These are phyloP conservation scores for Antrodiella citrinella DNA, from an alignment of 768 basidiomycete genomes.

Conservation along the genomic window DNA sequence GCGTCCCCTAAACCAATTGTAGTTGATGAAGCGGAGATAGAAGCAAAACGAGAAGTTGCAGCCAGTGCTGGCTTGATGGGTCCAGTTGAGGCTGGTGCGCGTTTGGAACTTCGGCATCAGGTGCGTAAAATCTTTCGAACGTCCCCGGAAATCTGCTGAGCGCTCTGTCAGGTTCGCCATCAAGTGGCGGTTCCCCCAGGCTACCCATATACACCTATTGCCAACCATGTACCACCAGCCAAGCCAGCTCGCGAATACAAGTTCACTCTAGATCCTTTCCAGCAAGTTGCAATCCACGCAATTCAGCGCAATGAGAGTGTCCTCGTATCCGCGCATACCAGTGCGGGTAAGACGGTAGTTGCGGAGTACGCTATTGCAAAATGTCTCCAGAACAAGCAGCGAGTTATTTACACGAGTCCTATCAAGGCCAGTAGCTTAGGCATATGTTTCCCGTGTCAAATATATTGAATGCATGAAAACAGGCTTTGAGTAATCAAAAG, in stretches of 20 bases:
- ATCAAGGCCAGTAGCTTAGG: conserved; percentile 73
- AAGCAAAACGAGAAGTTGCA: conserved; percentile 86
- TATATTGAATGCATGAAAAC: conserved; percentile 16
- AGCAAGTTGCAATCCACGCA: conserved; percentile 86
- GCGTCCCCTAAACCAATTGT: conserved; percentile 65
- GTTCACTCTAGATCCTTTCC: conserved; percentile 96
- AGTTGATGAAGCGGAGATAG: conserved; percentile 91
- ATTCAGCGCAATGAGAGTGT: conserved; percentile 98
- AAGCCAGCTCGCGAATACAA: conserved; percentile 92
- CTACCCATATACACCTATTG: conserved; percentile 86
- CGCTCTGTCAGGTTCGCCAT: conserved; percentile 66
- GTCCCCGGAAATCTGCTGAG: background rate
- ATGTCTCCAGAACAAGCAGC: conserved; percentile 85
- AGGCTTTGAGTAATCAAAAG: conserved; percentile 99
- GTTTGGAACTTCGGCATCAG: conserved; percentile 77
- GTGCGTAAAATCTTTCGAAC: conserved; percentile 26
- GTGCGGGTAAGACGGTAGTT: conserved; percentile 98
- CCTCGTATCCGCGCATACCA: conserved; percentile 96
- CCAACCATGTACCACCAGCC: conserved; percentile 81
- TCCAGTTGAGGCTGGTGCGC: conserved; percentile 51
- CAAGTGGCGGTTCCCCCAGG: conserved; percentile 94
- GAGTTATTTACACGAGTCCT: conserved; percentile 98
- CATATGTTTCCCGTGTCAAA: background rate
- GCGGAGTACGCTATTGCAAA: conserved; percentile 99
- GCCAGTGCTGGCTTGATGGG: conserved; percentile 84